Percentiles rank a stretch among this genome's conserved stretches.
Conservation (phyloP, 108 stramenopile species). For the Cyclostephanos invisitatus region DNA sequence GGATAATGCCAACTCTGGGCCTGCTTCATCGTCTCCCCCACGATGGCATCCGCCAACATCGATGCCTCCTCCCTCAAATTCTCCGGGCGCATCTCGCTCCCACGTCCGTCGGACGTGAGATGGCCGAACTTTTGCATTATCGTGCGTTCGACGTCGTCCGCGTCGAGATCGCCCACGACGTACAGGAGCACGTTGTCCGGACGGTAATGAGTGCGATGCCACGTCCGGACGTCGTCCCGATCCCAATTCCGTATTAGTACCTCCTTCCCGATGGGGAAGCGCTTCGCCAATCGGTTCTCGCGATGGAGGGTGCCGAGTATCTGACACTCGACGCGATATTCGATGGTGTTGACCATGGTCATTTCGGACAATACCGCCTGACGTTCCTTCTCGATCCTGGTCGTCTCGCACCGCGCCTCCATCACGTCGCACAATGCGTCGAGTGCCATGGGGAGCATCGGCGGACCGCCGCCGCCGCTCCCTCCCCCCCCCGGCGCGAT, state of each 20-base stretch:
- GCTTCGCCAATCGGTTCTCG: slow-evolving; percentile 94
- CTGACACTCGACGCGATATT: slow-evolving; percentile 98
- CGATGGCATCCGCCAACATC: slow-evolving; percentile 79
- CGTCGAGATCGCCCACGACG: slow-evolving; percentile 93
- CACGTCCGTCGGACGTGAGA: slow-evolving; percentile 77
- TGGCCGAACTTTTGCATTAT: slow-evolving; percentile 91
- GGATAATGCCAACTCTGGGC: slow-evolving; percentile 92
- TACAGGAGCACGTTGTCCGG: slow-evolving; percentile 98
- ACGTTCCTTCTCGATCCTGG: slow-evolving; percentile 95
- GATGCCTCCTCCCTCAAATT: slow-evolving; percentile 77
- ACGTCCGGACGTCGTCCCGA: slow-evolving; percentile 90
- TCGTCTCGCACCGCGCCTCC: slow-evolving; percentile 90
- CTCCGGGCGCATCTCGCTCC: slow-evolving; percentile 61
- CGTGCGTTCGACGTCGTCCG: slow-evolving; percentile 71
- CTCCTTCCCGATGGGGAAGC: slow-evolving; percentile 98
- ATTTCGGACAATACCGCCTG: slow-evolving; percentile 95
- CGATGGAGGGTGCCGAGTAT: slow-evolving; percentile 93
- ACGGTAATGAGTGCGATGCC: slow-evolving; percentile 96
- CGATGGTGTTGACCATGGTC: slow-evolving; percentile 98
- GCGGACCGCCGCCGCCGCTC: slow-evolving; percentile 22
- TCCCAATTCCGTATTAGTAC: slow-evolving; percentile 89
- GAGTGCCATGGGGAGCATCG: slow-evolving; percentile 95
- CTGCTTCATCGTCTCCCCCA: slow-evolving; percentile 76
- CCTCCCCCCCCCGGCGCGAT: slow-evolving; percentile 51
- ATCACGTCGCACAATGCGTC: slow-evolving; percentile 96